Evolutionary conservation across 345 rosid species (phyloP).

Genomic region (Moringa oleifera): DNA sequence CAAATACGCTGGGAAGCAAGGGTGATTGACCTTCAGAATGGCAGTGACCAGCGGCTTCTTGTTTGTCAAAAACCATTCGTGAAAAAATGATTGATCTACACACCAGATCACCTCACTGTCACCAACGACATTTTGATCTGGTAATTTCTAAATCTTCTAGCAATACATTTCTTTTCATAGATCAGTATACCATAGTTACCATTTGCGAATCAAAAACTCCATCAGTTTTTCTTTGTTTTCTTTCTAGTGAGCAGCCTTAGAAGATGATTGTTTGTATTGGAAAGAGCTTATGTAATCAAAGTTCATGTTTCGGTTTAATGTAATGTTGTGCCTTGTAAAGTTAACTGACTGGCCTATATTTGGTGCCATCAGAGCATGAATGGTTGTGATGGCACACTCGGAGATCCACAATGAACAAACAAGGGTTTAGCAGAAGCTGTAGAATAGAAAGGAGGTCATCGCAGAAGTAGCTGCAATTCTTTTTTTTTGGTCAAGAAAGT

Average conservation of each 20-base stretch:
- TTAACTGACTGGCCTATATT: not conserved
- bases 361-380: constrained; percentile 15
- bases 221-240: too few relatives aligned
- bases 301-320: not conserved
- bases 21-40: constrained; percentile 89
- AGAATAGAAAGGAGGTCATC: constrained; percentile 27
- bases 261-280: too few relatives aligned
- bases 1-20: constrained; percentile 98
- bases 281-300: not conserved
- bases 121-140: constrained; percentile 29
- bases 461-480: constrained; percentile 26
- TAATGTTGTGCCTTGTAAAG: too few relatives aligned
- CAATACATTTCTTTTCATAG: too few relatives aligned
- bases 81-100: constrained; percentile 51
- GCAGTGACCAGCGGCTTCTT: constrained; percentile 89
- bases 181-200: too few relatives aligned
- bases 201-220: too few relatives aligned
- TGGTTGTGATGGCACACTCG: constrained; percentile 7
- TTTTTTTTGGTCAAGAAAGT: constrained; percentile 18
- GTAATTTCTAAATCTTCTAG: constrained; percentile 22
- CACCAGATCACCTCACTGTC: constrained; percentile 14
- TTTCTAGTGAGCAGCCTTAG: too few relatives aligned
- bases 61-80: constrained; percentile 93
- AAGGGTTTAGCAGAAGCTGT: constrained; percentile 26
- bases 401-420: constrained; percentile 11